Percentiles rank a stretch among this genome's conserved stretches.
Conservation (phyloP, 1,284 basidiomycete species). For the Cryptococcus sp. region DNA sequence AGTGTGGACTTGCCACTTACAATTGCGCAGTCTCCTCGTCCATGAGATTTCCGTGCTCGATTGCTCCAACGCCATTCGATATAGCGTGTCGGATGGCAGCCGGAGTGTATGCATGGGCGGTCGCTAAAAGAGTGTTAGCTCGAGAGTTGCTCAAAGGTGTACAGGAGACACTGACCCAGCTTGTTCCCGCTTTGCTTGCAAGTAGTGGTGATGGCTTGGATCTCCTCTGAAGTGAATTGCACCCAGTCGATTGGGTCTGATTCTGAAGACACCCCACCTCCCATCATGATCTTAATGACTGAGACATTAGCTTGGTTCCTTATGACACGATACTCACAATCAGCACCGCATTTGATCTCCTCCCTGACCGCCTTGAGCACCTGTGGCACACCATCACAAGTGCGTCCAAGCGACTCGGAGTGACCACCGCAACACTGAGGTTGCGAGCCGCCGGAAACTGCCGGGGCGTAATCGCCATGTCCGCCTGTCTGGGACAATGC, state of each 20-base stretch:
- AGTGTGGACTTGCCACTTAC: constrained; percentile 17
- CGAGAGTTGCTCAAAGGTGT: constrained; percentile 42
- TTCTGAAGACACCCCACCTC: constrained; percentile 57
- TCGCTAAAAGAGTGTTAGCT: constrained; percentile 15
- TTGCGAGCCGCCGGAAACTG: constrained; percentile 30
- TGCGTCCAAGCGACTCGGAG: constrained; percentile 35
- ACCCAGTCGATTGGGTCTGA: constrained; percentile 58
- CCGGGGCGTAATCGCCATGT: constrained; percentile 49
- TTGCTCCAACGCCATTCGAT: constrained; percentile 49
- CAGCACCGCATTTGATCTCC: constrained; percentile 57
- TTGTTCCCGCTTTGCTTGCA: constrained; percentile 54
- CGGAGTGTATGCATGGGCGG: constrained; percentile 41
- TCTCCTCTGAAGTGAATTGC: constrained; percentile 58
- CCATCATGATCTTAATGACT: constrained; percentile 53
- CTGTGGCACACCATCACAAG: constrained; percentile 49
- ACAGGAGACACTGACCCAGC: no score
- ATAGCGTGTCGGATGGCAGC: constrained; percentile 41
- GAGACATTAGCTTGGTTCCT: background rate
- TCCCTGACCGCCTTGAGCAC: constrained; percentile 56
- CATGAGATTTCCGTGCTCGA: constrained; percentile 57
- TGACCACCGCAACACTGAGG: constrained; percentile 56
- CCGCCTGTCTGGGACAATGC: constrained; percentile 59
- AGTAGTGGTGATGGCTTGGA: constrained; percentile 57
- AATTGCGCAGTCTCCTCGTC: constrained; percentile 40
- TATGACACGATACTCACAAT: constrained; percentile 29